Percentiles rank a stretch among this genome's conserved stretches.
These are phyloP conservation scores for Allium sativum DNA, from an alignment of 106 monocot genomes.

Conservation along the genomic window DNA sequence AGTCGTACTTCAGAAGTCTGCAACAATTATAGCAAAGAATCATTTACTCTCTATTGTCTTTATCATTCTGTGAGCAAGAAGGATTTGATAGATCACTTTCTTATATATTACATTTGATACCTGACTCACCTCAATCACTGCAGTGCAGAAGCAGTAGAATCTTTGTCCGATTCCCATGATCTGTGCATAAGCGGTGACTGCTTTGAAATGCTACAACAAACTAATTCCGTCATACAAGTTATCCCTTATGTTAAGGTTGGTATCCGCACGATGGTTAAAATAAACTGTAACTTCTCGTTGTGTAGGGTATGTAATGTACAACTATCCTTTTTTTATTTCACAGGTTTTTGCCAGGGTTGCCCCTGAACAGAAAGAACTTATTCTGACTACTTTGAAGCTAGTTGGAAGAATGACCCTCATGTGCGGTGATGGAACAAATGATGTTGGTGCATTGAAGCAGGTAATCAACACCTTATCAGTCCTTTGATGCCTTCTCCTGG, in stretches of 20 bases:
- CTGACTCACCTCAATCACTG: neutral
- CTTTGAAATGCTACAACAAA: slow-evolving; percentile 83
- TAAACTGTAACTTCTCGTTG: no score
- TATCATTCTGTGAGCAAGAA: neutral
- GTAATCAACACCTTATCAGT: slow-evolving; percentile 14
- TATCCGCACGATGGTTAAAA: neutral
- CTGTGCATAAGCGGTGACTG: slow-evolving; percentile 97
- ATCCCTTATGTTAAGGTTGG: slow-evolving; percentile 93
- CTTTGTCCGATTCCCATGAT: slow-evolving; percentile 75
- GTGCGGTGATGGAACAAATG: slow-evolving; percentile 99
- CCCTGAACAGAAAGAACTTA: slow-evolving; percentile 97
- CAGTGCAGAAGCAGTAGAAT: slow-evolving; percentile 71
- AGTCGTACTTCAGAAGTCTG: no score
- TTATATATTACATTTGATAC: neutral
- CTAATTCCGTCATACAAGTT: slow-evolving; percentile 64
- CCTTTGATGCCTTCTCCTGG: neutral
- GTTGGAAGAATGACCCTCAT: slow-evolving; percentile 97
- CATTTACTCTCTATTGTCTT: neutral
- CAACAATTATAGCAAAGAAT: no score
- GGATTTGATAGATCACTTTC: neutral
- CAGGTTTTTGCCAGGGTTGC: slow-evolving; percentile 98
- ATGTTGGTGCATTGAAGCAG: slow-evolving; percentile 98
- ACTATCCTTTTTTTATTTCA: neutral
- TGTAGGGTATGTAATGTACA: neutral
- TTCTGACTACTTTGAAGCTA: slow-evolving; percentile 77